Conservation (phyloP, 768 basidiomycete species). For the Tylopilus sp. region DNA sequence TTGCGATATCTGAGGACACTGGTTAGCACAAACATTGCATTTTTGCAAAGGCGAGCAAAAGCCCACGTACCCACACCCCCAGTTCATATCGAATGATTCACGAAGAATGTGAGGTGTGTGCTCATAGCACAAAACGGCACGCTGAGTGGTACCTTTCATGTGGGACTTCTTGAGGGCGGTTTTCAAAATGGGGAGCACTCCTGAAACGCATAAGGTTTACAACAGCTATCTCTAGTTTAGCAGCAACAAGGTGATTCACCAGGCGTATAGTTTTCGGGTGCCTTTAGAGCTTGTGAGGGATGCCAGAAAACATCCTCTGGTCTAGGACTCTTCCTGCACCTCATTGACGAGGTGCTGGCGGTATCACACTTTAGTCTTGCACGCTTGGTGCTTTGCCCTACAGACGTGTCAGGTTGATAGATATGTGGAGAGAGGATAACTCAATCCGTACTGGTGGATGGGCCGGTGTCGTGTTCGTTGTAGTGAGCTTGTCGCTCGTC, state of each 20-base stretch:
- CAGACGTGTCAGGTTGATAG: background rate
- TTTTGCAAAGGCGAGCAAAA: background rate
- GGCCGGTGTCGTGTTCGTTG: slow-evolving; percentile 40
- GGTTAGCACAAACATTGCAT: slow-evolving; percentile 4
- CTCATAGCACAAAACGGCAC: slow-evolving; percentile 65
- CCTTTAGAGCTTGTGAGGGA: slow-evolving; percentile 38
- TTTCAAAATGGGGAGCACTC: slow-evolving; percentile 61
- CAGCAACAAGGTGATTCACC: slow-evolving; percentile 44
- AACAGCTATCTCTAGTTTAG: slow-evolving; percentile 10
- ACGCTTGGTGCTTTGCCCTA: slow-evolving; percentile 12
- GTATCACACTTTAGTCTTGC: slow-evolving; percentile 15
- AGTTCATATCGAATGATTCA: slow-evolving; percentile 58
- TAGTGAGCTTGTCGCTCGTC: slow-evolving; percentile 53
- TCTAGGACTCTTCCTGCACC: slow-evolving; percentile 11
- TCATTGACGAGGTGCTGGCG: slow-evolving; percentile 1
- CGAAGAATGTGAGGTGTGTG: slow-evolving; percentile 54
- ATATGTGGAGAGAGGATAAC: background rate
- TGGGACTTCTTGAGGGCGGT: slow-evolving; percentile 52
- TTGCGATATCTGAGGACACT: slow-evolving; percentile 65
- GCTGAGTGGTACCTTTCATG: slow-evolving; percentile 43
- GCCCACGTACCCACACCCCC: slow-evolving; percentile 68
- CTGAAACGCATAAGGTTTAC: slow-evolving; percentile 32
- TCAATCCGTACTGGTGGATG: slow-evolving; percentile 10
- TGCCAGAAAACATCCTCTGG: slow-evolving; percentile 65
- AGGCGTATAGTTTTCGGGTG: slow-evolving; percentile 59